Evolutionary conservation across 2,329 filamentous ascomycete genomes (phyloP), one percentile per base, ranked within the genome.

Genomic region (Dactylellina leptospora): DNA sequence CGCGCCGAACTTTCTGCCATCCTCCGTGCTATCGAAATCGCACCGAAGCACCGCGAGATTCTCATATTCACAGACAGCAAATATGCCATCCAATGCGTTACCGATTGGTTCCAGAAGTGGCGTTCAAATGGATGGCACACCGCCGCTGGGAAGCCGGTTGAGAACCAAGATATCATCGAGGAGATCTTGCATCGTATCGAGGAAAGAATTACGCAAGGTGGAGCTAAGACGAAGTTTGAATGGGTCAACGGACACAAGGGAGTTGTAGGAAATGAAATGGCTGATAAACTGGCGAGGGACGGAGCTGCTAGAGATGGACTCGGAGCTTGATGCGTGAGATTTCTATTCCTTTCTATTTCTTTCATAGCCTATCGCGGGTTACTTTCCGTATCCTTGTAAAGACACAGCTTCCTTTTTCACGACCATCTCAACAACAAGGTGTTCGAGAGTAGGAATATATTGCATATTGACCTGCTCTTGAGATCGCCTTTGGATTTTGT

Each of bases 1-100:
- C 90, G 95, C 2, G 95, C 93, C n/a, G 95, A 99, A 81, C 83
- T 99, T 68, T 93, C 90, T 22, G 95, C 92, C 5, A 89, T 97
- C 74, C 83, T 91, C 27, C 89, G 93, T 64, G 93, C 93, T 0
- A 83, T 97, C 20, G 87, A 97, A 77, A 85, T 89, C 47, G 87
- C 88, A 1, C 88, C 90, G 0, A 81, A 85, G 13, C 83, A 88
- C 66, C 85, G 90, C 64, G 83, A 87, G 70, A 85, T 96, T 10
- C 85, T 88, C 63, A 96, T 99, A 75, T 85, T 88, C 78, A 92
- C 88, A n/a, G 95, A 99, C 81, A 95, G 90, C 80, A 88, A 88
- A 77, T 97, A 97, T 81, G 85, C 91, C 0, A 96, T 97, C 80
- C 89, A 93, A 75, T 97, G 93, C 78, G 87, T 92, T 23, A 96